These are phyloP conservation scores for Sicyos baderoa DNA, from an alignment of 306 rosid species.

Conservation along the genomic window DNA sequence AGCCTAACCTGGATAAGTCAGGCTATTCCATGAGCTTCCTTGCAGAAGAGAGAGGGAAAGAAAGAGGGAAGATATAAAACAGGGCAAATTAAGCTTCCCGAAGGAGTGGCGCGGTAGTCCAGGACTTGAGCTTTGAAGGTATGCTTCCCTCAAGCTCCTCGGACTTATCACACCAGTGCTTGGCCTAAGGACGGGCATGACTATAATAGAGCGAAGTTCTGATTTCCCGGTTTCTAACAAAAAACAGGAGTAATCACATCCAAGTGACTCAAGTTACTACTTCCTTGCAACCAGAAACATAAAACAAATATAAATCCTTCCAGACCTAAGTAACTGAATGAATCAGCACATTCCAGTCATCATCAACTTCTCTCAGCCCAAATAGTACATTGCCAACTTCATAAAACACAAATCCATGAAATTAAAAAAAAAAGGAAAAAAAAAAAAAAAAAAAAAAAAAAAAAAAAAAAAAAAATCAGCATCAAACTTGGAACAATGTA, in stretches of 20 bases:
- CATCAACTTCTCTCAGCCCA: neutral
- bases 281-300: neutral
- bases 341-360: neutral
- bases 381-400: neutral
- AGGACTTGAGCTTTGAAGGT: too few species aligned
- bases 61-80: too few species aligned
- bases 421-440: neutral
- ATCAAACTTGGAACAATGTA: neutral
- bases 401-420: neutral
- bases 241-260: too few species aligned
- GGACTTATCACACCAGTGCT: too few species aligned
- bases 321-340: slow-evolving; percentile 5
- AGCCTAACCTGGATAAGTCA: neutral
- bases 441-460: neutral
- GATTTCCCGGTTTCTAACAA: too few species aligned
- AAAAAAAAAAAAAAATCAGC: neutral
- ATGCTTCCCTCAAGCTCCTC: too few species aligned
- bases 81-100: neutral
- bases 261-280: neutral
- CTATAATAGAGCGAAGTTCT: too few species aligned
- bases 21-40: neutral
- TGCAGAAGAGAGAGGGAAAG: neutral
- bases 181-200: too few species aligned
- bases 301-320: neutral
- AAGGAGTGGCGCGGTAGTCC: too few species aligned